Conservation (phyloP, 306 rosid genomes). For the Castanea mollissima region DNA sequence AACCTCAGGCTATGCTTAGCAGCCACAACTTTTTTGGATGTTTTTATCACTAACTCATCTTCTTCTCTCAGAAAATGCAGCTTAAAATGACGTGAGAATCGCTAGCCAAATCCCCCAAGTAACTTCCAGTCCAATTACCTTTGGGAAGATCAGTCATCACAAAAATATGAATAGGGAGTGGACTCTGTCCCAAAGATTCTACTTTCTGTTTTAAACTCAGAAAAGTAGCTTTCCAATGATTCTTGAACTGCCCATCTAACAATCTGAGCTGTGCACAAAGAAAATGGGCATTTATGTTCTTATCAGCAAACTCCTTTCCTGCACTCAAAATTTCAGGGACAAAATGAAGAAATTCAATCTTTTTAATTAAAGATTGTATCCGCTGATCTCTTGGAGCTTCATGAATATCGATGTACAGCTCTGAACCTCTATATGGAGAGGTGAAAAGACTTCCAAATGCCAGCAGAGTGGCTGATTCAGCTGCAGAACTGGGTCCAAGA, state of each 20-base stretch:
- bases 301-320: slow-evolving; percentile 51
- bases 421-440: slow-evolving; percentile 69
- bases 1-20: slow-evolving; percentile 49
- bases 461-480: slow-evolving; percentile 61
- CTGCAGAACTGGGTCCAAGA: slow-evolving; percentile 75
- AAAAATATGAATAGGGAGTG: slow-evolving; percentile 55
- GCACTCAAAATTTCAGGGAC: slow-evolving; percentile 60
- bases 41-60: slow-evolving; percentile 47
- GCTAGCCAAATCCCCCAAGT: slow-evolving; percentile 60
- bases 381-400: slow-evolving; percentile 53
- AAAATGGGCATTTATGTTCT: slow-evolving; percentile 57
- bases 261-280: slow-evolving; percentile 86
- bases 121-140: slow-evolving; percentile 68
- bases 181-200: slow-evolving; percentile 43
- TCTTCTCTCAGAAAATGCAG: slow-evolving; percentile 51
- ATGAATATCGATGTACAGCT: slow-evolving; percentile 59
- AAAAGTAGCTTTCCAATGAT: slow-evolving; percentile 76
- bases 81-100: slow-evolving; percentile 45
- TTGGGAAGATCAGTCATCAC: slow-evolving; percentile 90
- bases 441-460: slow-evolving; percentile 95
- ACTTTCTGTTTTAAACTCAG: slow-evolving; percentile 49
- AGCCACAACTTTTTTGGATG: slow-evolving; percentile 49
- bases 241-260: slow-evolving; percentile 91
- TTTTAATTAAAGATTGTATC: slow-evolving; percentile 50
- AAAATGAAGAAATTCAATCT: slow-evolving; percentile 60